phyloP scores from a whole-genome alignment of 441 rosid genomes.

The Bruguiera hainesii region DNA sequence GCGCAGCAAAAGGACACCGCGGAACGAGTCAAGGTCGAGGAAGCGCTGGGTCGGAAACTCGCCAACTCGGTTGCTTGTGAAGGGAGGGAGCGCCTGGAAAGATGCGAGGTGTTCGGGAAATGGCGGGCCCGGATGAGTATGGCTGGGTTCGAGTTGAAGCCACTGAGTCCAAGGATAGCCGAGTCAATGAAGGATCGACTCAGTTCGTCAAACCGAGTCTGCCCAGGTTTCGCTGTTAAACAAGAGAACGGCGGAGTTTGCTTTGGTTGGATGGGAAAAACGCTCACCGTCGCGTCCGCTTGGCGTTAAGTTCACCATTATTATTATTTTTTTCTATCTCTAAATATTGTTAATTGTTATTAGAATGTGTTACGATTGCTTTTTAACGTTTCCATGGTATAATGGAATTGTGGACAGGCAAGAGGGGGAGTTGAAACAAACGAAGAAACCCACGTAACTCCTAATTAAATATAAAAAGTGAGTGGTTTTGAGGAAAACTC shows the following conservation, averaged over 20 bases:
- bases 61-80: constrained; percentile 87
- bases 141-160: constrained; percentile 82
- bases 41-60: constrained; percentile 61
- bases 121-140: constrained; percentile 95
- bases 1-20: constrained; percentile 28
- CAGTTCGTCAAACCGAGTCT: constrained; percentile 40
- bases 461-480: constrained; percentile 24
- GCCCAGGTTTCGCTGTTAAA: constrained; percentile 73
- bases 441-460: constrained; percentile 21
- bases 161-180: constrained; percentile 47
- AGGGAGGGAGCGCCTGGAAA: constrained; percentile 77
- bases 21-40: constrained; percentile 64
- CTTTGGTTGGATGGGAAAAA: constrained; percentile 89
- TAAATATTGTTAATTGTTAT: constrained; percentile 32
- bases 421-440: constrained; percentile 16
- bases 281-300: constrained; percentile 95
- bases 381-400: constrained; percentile 36
- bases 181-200: constrained; percentile 58
- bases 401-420: constrained; percentile 27
- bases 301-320: constrained; percentile 67
- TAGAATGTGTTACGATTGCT: constrained; percentile 6
- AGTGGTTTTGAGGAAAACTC: constrained; percentile 30
- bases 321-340: constrained; percentile 4
- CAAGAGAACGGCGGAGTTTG: constrained; percentile 80
- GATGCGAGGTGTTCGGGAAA: constrained; percentile 97